Base-by-base conservation (phyloP, 306 rosid genomes). In the Corylus avellana region DNA sequence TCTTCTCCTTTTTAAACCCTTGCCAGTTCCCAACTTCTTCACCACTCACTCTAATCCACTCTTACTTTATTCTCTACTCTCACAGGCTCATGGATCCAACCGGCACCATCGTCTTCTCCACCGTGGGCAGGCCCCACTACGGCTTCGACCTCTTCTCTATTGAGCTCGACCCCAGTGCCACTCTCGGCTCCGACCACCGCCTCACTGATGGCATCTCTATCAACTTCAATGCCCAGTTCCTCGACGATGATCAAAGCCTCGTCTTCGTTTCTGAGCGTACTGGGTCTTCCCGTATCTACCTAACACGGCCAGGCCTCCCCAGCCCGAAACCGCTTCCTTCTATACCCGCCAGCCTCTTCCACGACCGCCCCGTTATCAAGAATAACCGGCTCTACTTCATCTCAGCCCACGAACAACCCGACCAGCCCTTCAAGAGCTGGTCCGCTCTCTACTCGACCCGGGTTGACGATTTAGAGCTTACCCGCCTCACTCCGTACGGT, bases 181-280 rank as follows among this genome's bases (percentile, higher is more conserved):
- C 42, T 37, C 42, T 37, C 5, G 5, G 42, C 78, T 3, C 39
- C 6, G 98, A 92, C 16, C 81, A 25, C 73, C 86, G 83, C 54
- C 89, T 89, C 86, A 81, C 97, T 20, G 98, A 94, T 32, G 91
- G 90, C n/a, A 17, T 64, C 51, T 94, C 98, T 39, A 16, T 94
- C 70, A 94, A 94, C 73, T 88, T 88, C 89, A 94, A 94, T 6
- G 93, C 91, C 27, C 95, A 92, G 9, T 94, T 94, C 72, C 8
- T 82, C 2, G 81, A 84, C 2, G 46, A 77, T 27, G 20, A 75
- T 17, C 76, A 58, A 4, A 74, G 76, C 20, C 8, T 92, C 42
- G 90, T 92, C 22, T 94, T 92, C 58, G 49, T 91, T 54, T 94
- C 97, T 5, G 97, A 92, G 75, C 49, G 97, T 78, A 81, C 89